phyloP scores from a whole-genome alignment of 2,329 filamentous ascomycete species.

The Pyrenophora seminiperda region DNA sequence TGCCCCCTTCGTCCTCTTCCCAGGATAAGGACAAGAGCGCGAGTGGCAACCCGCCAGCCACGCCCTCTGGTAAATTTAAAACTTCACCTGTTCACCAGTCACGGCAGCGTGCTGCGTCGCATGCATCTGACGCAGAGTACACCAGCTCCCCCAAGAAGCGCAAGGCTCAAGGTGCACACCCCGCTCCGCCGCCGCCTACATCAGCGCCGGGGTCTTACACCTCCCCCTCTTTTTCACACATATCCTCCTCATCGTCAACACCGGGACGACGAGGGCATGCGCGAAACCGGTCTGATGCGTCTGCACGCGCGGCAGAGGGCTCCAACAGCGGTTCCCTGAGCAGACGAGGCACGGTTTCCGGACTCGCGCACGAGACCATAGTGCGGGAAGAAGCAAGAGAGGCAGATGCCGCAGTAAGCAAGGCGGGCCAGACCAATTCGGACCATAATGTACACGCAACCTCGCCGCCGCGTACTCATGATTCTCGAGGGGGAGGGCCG shows the following conservation, averaged over 20 bases:
- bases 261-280: slow-evolving; percentile 66
- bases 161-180: slow-evolving; percentile 67
- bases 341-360: slow-evolving; percentile 41
- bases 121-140: slow-evolving; percentile 63
- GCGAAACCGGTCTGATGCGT: slow-evolving; percentile 68
- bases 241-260: slow-evolving; percentile 60
- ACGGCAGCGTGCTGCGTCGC: slow-evolving; percentile 57
- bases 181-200: slow-evolving; percentile 57
- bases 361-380: slow-evolving; percentile 38
- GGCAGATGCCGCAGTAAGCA: slow-evolving; percentile 31
- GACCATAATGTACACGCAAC: slow-evolving; percentile 27
- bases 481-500: slow-evolving; percentile 21
- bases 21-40: slow-evolving; percentile 56
- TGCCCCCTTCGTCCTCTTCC: slow-evolving; percentile 68
- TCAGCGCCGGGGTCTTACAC: slow-evolving; percentile 55
- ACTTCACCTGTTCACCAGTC: slow-evolving; percentile 48
- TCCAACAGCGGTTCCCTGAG: slow-evolving; percentile 39
- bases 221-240: slow-evolving; percentile 60
- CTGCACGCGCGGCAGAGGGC: slow-evolving; percentile 47
- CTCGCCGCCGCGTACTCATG: slow-evolving; percentile 32
- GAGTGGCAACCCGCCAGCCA: slow-evolving; percentile 69
- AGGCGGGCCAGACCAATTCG: slow-evolving; percentile 24
- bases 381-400: slow-evolving; percentile 33
- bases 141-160: slow-evolving; percentile 84
- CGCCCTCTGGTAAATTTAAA: slow-evolving; percentile 68